Base-by-base conservation (phyloP, 257 asterid genomes). In the Solanum piurae region DNA sequence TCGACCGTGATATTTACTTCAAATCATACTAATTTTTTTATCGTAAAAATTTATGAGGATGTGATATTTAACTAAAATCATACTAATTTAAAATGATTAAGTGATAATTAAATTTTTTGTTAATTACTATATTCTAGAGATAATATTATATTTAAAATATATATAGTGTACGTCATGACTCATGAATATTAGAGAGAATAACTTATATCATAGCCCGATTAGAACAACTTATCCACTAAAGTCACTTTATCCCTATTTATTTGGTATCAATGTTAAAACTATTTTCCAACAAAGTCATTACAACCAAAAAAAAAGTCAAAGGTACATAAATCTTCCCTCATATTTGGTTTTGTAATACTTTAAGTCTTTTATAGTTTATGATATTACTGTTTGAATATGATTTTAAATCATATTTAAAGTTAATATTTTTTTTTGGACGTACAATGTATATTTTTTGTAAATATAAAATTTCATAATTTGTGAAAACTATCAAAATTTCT, bases 51-150 rank as follows among this genome's bases (percentile, higher is more conserved):
- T 0, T 49, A 14, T 49, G 21, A 49, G 0, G 21, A 0, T 0
- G 1, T 49, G 23, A 49, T 46, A 46, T 46, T 13, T 46, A 13
- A 46, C 1, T 46, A 0, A 13, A 13, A 0, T 52, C 9, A 52
- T 52, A 1, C 21, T 52, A 52, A 52, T 52, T 52, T 18, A 52
- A 52, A 16, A 52, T 18, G 23, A 52, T 52, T 21, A 8, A 23
- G 31, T 23, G 0, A 5, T 9, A 25, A 62, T 62, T 0, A 1
- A 5, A 62, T 1, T 62, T 0, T 5, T 0, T 2, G 5, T 25
- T 66, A 66, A 5, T 66, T 66, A 12, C 4, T 66, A 66, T 66
- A 66, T 11, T 25, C 7, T 25, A 66, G 20, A 0, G 73, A 66
- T 12, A 25, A 66, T 25, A 66, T 25, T 25, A 25, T 11, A 66